Evolutionary conservation across 2,329 filamentous ascomycete species (phyloP), one percentile per base, ranked within the genome.

Genomic region (Phaeosphaeria sp.): DNA sequence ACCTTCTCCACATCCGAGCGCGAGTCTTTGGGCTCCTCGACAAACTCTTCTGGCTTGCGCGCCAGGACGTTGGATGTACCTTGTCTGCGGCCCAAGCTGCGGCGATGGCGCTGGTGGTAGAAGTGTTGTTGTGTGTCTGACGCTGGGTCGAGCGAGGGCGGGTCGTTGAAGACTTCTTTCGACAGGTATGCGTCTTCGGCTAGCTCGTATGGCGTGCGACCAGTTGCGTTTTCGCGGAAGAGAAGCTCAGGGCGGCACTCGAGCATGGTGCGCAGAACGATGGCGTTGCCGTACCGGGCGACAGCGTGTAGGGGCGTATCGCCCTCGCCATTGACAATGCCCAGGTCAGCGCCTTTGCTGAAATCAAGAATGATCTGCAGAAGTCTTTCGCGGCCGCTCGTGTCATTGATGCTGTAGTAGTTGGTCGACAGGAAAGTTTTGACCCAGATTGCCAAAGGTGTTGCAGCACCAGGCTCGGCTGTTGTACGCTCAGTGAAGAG

Each of bases 191-290:
- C 73, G 52, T 90, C 87, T 50, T 85, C 79, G 0, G 88, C 86
- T 49, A 91, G 77, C 66, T 95, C 91, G 25, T 84, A 81, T 0
- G 91, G 89, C 0, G 91, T 95, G 17, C 85, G 83, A 1, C 92
- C 92, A 0, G 90, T 90, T 0, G 90, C 86, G 64, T 93, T 93
- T 72, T 95, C 92, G 21, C 88, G 85, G 64, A 85, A 83, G 0
- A 92, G 78, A 1, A 93, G 80, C 23, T 82, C 80, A 0, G 89
- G 85, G 18, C 85, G 81, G 63, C 79, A 79, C 10, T 84, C 78
- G 11, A 93, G 76, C 50, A 79, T 72, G 2, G 90, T 67, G 2
- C 79, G 67, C 15, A 79, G 74, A 41, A 79, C 66, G 1, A 83
- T 64, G 36, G 68, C 70, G 7, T 79, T 63, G 36, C 77, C 63